phyloP scores from a whole-genome alignment of 345 rosid genomes.

The Gossypium herbaceum region DNA sequence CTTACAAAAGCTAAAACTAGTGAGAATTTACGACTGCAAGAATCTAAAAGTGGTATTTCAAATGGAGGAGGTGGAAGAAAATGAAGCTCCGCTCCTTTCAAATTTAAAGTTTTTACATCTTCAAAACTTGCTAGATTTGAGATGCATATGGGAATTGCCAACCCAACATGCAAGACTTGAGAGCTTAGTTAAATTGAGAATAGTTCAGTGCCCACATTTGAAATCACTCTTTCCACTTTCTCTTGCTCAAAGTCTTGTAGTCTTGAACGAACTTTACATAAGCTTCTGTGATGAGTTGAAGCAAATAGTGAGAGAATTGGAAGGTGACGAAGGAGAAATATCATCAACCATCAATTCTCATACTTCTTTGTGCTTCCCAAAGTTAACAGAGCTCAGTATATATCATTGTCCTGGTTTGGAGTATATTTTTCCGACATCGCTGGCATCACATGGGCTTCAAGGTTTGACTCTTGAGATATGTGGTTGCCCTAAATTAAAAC shows the following conservation, averaged over 20 bases:
- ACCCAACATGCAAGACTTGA: background rate
- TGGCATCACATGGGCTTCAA: no score
- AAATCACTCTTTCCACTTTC: background rate
- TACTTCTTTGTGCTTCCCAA: background rate
- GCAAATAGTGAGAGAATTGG: background rate
- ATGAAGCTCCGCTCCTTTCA: background rate
- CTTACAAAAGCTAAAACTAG: background rate
- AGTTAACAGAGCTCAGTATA: background rate
- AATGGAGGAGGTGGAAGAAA: background rate
- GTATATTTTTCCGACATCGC: no score
- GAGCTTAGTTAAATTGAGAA: background rate
- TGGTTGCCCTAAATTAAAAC: background rate
- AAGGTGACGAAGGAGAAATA: no score
- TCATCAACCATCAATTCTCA: background rate
- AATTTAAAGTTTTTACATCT: background rate
- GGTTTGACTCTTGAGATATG: fast-evolving
- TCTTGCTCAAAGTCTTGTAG: background rate
- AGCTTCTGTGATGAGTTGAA: fast-evolving
- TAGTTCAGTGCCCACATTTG: background rate
- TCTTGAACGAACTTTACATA: background rate
- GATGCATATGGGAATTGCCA: background rate
- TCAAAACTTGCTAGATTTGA: background rate
- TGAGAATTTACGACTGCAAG: background rate
- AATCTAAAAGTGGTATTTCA: background rate
- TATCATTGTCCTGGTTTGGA: fast-evolving